phyloP scores from a whole-genome alignment of 1,284 basidiomycete species.

The Ustilago hordei region DNA sequence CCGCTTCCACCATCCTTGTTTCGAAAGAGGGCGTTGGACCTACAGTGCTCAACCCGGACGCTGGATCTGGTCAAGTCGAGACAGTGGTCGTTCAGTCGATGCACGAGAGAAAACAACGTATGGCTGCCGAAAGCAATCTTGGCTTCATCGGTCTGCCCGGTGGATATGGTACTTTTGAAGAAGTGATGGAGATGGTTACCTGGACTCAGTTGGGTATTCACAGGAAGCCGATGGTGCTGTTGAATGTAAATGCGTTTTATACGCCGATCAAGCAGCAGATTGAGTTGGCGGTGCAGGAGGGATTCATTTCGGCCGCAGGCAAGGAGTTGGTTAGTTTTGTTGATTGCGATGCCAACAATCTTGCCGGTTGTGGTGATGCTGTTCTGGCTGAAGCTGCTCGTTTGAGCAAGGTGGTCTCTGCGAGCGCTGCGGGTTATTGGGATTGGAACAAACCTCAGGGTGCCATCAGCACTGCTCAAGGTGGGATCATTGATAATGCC shows the following conservation, averaged over 20 bases:
- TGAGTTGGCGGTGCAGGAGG: constrained; percentile 76
- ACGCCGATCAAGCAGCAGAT: constrained; percentile 82
- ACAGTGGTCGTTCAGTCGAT: constrained; percentile 77
- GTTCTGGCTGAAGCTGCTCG: constrained; percentile 57
- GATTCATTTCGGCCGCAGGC: constrained; percentile 73
- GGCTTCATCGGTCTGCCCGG: constrained; percentile 90
- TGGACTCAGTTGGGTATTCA: constrained; percentile 93
- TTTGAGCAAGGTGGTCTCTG: constrained; percentile 33
- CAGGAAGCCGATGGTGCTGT: constrained; percentile 82
- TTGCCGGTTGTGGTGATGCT: constrained; percentile 73
- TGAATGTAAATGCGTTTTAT: constrained; percentile 85
- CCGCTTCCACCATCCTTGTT: constrained; percentile 22
- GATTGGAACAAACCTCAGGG: constrained; percentile 60
- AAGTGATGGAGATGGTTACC: constrained; percentile 87
- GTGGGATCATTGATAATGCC: constrained; percentile 39
- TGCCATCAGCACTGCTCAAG: constrained; percentile 25
- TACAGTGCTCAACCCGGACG: constrained; percentile 60
- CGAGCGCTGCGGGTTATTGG: constrained; percentile 59
- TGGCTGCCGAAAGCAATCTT: constrained; percentile 79
- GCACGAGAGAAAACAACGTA: constrained; percentile 90
- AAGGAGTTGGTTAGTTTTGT: constrained; percentile 70
- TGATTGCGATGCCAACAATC: constrained; percentile 77
- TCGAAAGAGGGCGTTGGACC: constrained; percentile 59
- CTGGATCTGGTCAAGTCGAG: constrained; percentile 41
- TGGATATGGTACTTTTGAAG: constrained; percentile 91